Evolutionary conservation across 331 rosid genomes (phyloP).

Genomic region (Pyrus hybrid): DNA sequence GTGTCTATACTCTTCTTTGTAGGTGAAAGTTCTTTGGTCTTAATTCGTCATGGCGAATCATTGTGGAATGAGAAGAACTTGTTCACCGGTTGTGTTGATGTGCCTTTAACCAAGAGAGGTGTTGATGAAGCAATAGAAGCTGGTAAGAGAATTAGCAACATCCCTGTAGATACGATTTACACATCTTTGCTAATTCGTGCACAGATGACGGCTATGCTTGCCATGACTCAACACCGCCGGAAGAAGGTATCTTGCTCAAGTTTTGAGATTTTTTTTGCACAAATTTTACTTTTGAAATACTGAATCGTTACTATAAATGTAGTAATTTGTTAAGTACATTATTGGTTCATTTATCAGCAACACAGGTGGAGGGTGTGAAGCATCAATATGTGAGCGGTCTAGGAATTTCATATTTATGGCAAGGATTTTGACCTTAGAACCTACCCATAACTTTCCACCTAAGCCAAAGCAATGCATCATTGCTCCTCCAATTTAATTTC

Average conservation of each 20-base stretch:
- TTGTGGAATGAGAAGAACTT: constrained; percentile 29
- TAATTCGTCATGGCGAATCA: constrained; percentile 25
- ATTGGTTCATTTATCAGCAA: neutral
- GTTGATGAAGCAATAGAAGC: constrained; percentile 31
- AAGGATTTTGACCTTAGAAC: neutral
- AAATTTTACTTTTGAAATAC: neutral
- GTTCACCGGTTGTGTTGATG: constrained; percentile 32
- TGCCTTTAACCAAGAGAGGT: constrained; percentile 19
- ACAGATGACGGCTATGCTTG: constrained; percentile 30
- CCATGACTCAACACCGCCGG: constrained; percentile 20
- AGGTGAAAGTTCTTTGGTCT: constrained; percentile 18
- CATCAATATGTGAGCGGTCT: neutral
- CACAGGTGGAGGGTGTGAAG: neutral
- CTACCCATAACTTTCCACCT: neutral
- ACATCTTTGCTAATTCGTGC: constrained; percentile 27
- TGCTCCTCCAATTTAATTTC: neutral
- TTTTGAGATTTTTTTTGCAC: neutral
- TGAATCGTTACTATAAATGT: neutral
- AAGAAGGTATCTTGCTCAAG: constrained; percentile 11
- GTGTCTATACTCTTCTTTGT: neutral
- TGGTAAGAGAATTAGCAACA: constrained; percentile 24
- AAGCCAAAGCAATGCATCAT: neutral
- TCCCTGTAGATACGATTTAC: constrained; percentile 18
- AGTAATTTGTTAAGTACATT: neutral
- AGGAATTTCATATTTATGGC: neutral